Base-by-base conservation (phyloP, 495 filamentous ascomycete genomes). In the Corynascus novoguineensis region DNA sequence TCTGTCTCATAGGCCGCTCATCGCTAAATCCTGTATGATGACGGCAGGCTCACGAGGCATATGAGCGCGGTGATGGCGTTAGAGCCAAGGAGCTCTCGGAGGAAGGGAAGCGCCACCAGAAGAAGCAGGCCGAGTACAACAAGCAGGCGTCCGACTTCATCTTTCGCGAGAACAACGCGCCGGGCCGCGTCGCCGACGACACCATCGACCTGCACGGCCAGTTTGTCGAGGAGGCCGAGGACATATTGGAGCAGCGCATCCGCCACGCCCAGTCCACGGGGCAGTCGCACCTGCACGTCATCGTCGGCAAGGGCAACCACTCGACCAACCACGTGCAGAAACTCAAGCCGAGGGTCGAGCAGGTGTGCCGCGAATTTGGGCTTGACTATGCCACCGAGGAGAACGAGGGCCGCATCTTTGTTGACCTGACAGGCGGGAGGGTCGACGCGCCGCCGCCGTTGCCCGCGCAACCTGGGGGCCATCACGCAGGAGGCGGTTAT, bases 291-390 rank as follows among this genome's bases (percentile, higher is more conserved):
- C 72, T 98, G 41, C 67, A 68, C 50, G 71, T 72, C 47, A 96
- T 98, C 67, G 95, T 97, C 22, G 93, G 93, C 42, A 96, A 89
- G 73, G 93, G 93, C 3, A 93, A 92, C 71, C 95, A 98, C 72
- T 89, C 83, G 27, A 74, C 69, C 2, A 78, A 83, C 55, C 84
- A 89, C 62, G 78, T 97, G 41, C 86, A 93, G 67, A 96, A 93
- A 75, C 82, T 98, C 66, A 96, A 92, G 70, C 93, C 93, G 6
- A 77, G 85, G 27, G 92, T 97, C 17, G 92, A 97, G 71, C 76
- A 87, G 62, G 73, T 97, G 46, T 96, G 90, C 68, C 80, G 73
- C 11, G 86, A 95, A 65, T 71, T 92, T 24, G 90, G 92, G 1
- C 74, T 97, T 24, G 80, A 90, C 61, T 96, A 87, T 68, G 66